Conservation (phyloP, 2,329 filamentous ascomycete species). For the Colletotrichum gloeosporioides region DNA sequence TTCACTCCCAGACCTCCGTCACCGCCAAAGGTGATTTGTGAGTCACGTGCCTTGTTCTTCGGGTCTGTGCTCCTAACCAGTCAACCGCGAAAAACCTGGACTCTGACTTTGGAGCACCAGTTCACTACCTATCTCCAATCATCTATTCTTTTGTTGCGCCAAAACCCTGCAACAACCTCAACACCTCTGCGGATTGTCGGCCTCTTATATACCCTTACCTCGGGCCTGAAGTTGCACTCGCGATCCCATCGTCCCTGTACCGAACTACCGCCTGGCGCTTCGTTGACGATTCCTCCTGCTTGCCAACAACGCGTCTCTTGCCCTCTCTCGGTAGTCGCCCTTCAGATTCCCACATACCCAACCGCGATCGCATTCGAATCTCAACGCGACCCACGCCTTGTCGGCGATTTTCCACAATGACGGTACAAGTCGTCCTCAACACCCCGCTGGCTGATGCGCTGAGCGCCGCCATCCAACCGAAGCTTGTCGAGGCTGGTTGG, state of each 20-base stretch:
- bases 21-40: not conserved
- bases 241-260: not conserved
- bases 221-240: not conserved
- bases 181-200: not conserved
- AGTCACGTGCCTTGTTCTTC: not conserved
- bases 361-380: not conserved
- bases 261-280: not conserved
- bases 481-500: conserved; percentile 93
- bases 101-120: not conserved
- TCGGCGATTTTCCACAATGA: conserved; percentile 60
- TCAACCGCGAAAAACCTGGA: not conserved
- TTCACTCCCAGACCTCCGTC: not conserved
- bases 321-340: not conserved
- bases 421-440: conserved; percentile 76
- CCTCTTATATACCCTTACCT: conserved; percentile 5
- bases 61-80: not conserved
- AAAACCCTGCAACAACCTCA: not conserved
- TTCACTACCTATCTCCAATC: not conserved
- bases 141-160: conserved; percentile 13
- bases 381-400: not conserved
- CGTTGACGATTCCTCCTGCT: not conserved
- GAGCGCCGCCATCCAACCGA: conserved; percentile 82
- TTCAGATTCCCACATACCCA: not conserved
- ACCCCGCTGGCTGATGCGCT: conserved; percentile 87
- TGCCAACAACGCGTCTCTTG: conserved; percentile 6